Base-by-base conservation (phyloP, 495 filamentous ascomycete genomes). In the Podospora fimiseda region DNA sequence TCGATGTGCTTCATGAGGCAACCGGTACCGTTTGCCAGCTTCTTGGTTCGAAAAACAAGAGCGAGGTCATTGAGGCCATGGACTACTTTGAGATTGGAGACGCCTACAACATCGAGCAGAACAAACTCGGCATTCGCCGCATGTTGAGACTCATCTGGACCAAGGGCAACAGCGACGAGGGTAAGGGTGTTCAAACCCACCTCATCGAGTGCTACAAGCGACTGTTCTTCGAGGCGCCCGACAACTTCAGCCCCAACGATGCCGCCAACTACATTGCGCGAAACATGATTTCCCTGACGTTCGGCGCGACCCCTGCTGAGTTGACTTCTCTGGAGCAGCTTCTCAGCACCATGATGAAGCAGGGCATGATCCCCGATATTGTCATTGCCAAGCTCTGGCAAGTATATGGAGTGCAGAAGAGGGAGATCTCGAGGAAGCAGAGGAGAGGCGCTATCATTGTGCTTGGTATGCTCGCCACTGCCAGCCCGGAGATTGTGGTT, bases 131-230 rank as follows among this genome's bases (percentile, higher is more conserved):
- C 48, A 96, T 97, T 58, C 81, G 90, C 40, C 80, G 88, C 48
- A 99, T 99, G 93, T 80, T 99, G 39, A 81, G 90, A 38, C 75
- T 97, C 38, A 97, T 99, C 66, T 99, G 93, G 93, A 97, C 94
- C 16, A 99, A 99, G 70, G 93, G 92, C 48, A 97, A 96, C 70
- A 96, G 88, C 60, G 93, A 99, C 62, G 93, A 99, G 76, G 93
- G 93, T 51, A 99, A 99, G 69, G 93, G 93, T 41, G 90, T 99
- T 2, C 93, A 97, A 63, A 87, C 88, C 2, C 94, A 97, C 69
- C 80, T 99, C 15, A 96, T 99, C 53, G 94, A 97, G 57, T 95
- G 89, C 63, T 99, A 99, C 74, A 93, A 87, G 67, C 82, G 87
- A 15, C 77, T 99, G 7, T 99, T 96, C 71, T 97, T 99, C 59